Evolutionary conservation across 2,329 filamentous ascomycete species (phyloP).

Genomic region (Cladobotryum protrusum): DNA sequence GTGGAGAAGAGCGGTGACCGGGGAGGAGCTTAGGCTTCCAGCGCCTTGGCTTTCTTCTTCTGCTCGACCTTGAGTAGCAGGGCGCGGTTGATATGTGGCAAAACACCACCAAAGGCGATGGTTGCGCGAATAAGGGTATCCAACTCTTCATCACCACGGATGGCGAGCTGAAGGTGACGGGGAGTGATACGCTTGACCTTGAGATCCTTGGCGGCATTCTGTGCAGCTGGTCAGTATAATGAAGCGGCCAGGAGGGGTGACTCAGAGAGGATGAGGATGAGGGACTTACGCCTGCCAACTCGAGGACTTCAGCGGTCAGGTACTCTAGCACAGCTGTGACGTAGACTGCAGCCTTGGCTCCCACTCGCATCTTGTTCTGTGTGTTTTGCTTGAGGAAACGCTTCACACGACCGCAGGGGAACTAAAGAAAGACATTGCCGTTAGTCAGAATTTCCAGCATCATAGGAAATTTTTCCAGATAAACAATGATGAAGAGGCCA

Average conservation of each 20-base stretch:
- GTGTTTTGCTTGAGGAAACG: constrained; percentile 99
- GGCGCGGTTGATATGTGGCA: constrained; percentile 98
- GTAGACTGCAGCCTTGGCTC: constrained; percentile 96
- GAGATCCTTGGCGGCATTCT: constrained; percentile 97
- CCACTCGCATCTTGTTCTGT: constrained; percentile 99
- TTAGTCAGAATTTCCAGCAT: not conserved
- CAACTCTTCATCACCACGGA: constrained; percentile 96
- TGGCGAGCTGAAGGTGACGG: constrained; percentile 93
- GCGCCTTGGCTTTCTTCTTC: constrained; percentile 76
- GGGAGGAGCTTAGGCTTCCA: constrained; percentile 32
- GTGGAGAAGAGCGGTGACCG: constrained; percentile 4
- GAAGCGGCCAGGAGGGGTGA: constrained; percentile 1
- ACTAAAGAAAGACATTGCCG: constrained; percentile 48
- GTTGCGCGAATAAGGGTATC: constrained; percentile 96
- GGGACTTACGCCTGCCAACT: constrained; percentile 76
- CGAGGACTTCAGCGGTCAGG: constrained; percentile 93
- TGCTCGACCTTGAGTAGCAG: constrained; percentile 93
- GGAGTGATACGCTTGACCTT: constrained; percentile 99
- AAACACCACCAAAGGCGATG: constrained; percentile 95
- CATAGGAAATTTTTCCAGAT: not conserved
- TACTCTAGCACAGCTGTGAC: constrained; percentile 98
- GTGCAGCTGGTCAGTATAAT: constrained; percentile 16
- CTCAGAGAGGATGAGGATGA: not conserved
- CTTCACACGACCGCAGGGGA: constrained; percentile 99
- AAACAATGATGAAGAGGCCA: too few species aligned